Evolutionary conservation across 2,329 filamentous ascomycete genomes (phyloP).

Genomic region (Fusarium proliferatum): DNA sequence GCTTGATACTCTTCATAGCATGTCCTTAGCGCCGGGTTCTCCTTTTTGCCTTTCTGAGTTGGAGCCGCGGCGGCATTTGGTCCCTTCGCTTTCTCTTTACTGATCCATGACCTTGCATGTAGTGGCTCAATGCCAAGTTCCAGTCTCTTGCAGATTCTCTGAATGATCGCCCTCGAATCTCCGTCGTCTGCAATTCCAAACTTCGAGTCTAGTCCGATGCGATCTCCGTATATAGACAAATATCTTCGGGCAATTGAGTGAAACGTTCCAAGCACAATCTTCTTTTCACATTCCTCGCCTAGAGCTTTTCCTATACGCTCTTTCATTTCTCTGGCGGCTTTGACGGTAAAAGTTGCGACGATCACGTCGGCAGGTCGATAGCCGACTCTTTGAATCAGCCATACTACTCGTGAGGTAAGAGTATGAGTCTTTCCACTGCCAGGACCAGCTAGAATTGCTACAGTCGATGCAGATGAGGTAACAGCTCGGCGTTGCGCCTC

Average conservation of each 20-base stretch:
- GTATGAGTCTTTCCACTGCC: slow-evolving; percentile 94
- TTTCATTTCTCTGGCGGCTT: slow-evolving; percentile 94
- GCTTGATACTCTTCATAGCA: slow-evolving; percentile 82
- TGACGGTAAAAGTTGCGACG: slow-evolving; percentile 97
- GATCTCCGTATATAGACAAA: slow-evolving; percentile 82
- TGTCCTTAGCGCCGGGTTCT: slow-evolving; percentile 70
- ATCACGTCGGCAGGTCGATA: slow-evolving; percentile 88
- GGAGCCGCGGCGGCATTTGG: slow-evolving; percentile 58
- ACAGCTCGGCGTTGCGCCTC: slow-evolving; percentile 67
- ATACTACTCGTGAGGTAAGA: slow-evolving; percentile 89
- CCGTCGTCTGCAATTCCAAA: slow-evolving; percentile 91
- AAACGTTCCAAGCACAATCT: slow-evolving; percentile 90
- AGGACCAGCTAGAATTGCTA: slow-evolving; percentile 75
- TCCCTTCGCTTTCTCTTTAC: slow-evolving; percentile 71
- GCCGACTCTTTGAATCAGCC: slow-evolving; percentile 78
- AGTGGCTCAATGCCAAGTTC: slow-evolving; percentile 75
- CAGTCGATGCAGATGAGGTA: slow-evolving; percentile 62
- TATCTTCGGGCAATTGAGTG: slow-evolving; percentile 93
- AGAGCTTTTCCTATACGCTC: slow-evolving; percentile 84
- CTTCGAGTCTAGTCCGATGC: slow-evolving; percentile 82
- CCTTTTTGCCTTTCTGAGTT: slow-evolving; percentile 51
- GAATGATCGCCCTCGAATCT: slow-evolving; percentile 83
- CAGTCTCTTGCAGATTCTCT: slow-evolving; percentile 82
- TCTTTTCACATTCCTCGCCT: slow-evolving; percentile 79
- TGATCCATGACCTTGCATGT: slow-evolving; percentile 79